These are phyloP conservation scores for Wickerhamomyces tratensis DNA, from an alignment of 805 yeast species.

Conservation along the genomic window DNA sequence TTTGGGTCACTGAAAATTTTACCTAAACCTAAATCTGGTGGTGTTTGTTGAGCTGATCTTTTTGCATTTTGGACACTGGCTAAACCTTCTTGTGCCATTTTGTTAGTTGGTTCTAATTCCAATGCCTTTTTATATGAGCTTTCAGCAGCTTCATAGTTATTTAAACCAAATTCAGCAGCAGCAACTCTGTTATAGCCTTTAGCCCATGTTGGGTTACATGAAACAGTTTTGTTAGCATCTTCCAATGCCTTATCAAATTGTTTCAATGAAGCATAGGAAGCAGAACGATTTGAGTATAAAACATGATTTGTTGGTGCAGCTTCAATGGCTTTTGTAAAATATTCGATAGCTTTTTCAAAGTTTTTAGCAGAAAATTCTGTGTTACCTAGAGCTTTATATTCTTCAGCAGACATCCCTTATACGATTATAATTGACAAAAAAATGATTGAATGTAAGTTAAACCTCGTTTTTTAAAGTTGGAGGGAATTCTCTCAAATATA, in stretches of 20 bases:
- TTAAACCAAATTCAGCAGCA: conserved; percentile 86
- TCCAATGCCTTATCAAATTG: conserved; percentile 64
- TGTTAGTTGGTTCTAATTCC: conserved; percentile 69
- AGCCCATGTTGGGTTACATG: conserved; percentile 82
- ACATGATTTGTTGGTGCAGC: conserved; percentile 79
- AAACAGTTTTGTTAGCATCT: conserved; percentile 76
- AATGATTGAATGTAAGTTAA: too few relatives aligned
- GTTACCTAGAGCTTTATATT: conserved; percentile 86
- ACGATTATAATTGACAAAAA: too few relatives aligned
- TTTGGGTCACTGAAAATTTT: conserved; percentile 75
- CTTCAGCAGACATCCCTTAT: conserved; percentile 49
- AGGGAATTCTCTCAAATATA: too few relatives aligned
- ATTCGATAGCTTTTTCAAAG: conserved; percentile 67
- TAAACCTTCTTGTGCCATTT: conserved; percentile 82
- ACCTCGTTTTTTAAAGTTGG: too few relatives aligned
- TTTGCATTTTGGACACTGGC: conserved; percentile 58
- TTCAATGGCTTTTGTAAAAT: conserved; percentile 80
- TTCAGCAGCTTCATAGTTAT: conserved; percentile 68
- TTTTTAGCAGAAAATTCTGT: conserved; percentile 86
- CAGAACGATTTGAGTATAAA: conserved; percentile 88
- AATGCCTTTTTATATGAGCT: conserved; percentile 67
- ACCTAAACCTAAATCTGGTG: conserved; percentile 70
- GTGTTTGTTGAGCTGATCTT: conserved; percentile 27
- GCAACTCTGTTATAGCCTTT: conserved; percentile 93
- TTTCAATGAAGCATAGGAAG: conserved; percentile 73